These are phyloP conservation scores for Quercus rubra DNA, from an alignment of 306 rosid species.

Conservation along the genomic window DNA sequence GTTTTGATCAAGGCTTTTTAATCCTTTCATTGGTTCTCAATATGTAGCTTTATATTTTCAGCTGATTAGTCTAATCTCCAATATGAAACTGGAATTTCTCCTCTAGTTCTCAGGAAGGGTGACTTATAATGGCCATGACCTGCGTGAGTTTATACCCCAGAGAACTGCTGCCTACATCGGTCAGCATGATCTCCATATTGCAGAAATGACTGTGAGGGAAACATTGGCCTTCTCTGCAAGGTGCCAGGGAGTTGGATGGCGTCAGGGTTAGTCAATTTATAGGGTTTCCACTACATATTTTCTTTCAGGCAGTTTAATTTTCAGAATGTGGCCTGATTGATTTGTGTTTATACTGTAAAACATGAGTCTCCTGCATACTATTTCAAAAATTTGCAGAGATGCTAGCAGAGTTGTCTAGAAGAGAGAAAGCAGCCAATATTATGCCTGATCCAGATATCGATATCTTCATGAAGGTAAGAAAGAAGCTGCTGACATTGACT, in stretches of 20 bases:
- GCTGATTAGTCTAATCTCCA: no score
- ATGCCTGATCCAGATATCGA: constrained; percentile 54
- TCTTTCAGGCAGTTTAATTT: no score
- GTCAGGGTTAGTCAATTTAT: constrained; percentile 26
- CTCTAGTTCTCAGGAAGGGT: constrained; percentile 35
- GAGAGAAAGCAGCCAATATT: constrained; percentile 43
- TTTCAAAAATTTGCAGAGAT: constrained; percentile 27
- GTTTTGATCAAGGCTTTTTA: not conserved
- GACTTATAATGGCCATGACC: constrained; percentile 44
- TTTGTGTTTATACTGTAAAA: no score
- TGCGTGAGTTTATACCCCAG: constrained; percentile 41
- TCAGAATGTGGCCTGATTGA: no score
- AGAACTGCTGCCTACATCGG: constrained; percentile 50
- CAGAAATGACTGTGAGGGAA: constrained; percentile 55
- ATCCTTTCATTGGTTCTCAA: not conserved
- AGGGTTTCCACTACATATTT: no score
- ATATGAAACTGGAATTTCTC: not conserved
- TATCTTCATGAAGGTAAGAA: constrained; percentile 45
- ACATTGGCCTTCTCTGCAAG: constrained; percentile 51
- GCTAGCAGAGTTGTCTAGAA: constrained; percentile 44
- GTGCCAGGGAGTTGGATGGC: constrained; percentile 51
- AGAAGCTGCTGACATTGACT: not conserved
- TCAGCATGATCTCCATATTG: constrained; percentile 43
- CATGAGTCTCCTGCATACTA: not conserved
- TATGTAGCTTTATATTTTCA: no score